Evolutionary conservation across 2,329 filamentous ascomycete genomes (phyloP).

Genomic region (Stachybotrys chlorohalonatus): DNA sequence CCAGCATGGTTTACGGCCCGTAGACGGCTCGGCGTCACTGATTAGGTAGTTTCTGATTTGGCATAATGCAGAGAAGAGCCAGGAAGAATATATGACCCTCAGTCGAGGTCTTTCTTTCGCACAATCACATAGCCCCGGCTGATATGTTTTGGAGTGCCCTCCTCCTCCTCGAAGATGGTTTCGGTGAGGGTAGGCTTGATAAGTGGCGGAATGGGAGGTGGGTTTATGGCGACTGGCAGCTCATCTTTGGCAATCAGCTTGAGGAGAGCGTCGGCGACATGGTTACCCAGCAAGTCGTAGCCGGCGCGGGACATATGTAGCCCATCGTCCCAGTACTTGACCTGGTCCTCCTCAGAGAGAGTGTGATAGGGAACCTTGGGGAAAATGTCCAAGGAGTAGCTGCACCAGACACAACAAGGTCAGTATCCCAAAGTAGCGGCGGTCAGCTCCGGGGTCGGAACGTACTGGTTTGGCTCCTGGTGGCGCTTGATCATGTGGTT

Average conservation of each 20-base stretch:
- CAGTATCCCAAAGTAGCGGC: no score
- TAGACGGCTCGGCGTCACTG: background rate
- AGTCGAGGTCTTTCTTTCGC: constrained; percentile 42
- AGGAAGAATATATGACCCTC: constrained; percentile 5
- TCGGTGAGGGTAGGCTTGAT: constrained; percentile 18
- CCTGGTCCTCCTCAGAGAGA: constrained; percentile 34
- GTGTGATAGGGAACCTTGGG: constrained; percentile 43
- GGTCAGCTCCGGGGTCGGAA: constrained; percentile 3
- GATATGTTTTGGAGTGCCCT: constrained; percentile 33
- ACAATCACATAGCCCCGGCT: constrained; percentile 47
- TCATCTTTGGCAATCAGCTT: constrained; percentile 24
- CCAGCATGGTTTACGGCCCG: background rate
- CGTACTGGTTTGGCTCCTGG: constrained; percentile 43
- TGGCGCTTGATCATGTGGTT: constrained; percentile 45
- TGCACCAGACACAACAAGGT: constrained; percentile 17
- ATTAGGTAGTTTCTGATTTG: background rate
- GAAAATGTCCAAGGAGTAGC: constrained; percentile 48
- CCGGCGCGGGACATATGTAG: constrained; percentile 49
- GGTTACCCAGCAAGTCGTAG: constrained; percentile 53
- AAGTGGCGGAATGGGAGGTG: background rate
- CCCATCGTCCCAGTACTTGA: constrained; percentile 50
- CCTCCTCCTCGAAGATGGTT: constrained; percentile 41
- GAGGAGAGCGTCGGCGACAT: constrained; percentile 44
- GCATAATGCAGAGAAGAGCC: no score
- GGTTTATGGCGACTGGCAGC: background rate